Percentiles rank a stretch among this genome's conserved stretches.
Conservation (phyloP, 257 asterid species). For the Haberlea rhodopensis region DNA sequence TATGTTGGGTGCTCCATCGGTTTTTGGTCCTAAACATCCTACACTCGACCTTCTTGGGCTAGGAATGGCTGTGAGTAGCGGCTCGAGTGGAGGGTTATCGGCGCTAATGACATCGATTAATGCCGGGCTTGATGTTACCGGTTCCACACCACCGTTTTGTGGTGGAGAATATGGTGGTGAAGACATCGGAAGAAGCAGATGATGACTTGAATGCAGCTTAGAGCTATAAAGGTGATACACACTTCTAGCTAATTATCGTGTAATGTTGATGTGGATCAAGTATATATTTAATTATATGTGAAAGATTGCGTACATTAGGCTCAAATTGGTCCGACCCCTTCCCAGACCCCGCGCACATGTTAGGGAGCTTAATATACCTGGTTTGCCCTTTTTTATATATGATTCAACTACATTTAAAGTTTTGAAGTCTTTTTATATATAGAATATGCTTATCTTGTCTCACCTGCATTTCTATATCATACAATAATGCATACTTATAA, state of each 20-base stretch:
- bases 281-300: no score
- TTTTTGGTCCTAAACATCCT: slow-evolving; percentile 72
- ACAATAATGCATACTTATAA: neutral
- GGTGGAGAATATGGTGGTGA: slow-evolving; percentile 45
- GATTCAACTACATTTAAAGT: neutral
- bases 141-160: slow-evolving; percentile 44
- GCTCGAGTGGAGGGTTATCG: slow-evolving; percentile 54
- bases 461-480: neutral
- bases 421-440: neutral
- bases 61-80: slow-evolving; percentile 77
- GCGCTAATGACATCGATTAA: slow-evolving; percentile 68
- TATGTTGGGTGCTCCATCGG: slow-evolving; percentile 79
- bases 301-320: no score
- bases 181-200: slow-evolving; percentile 48
- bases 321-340: no score
- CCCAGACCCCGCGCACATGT: no score
- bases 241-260: neutral
- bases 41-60: slow-evolving; percentile 88
- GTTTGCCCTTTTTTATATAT: no score
- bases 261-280: neutral
- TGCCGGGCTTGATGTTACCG: slow-evolving; percentile 48
- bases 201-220: slow-evolving; percentile 24
- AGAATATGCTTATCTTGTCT: neutral
- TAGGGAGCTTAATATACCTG: no score
- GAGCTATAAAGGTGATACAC: neutral